A percentile compares a stretch with the other conserved stretches of the same genome.
These are phyloP conservation scores for Drechslerella dactyloides DNA, from an alignment of 2,329 filamentous ascomycete genomes.

Conservation along the genomic window DNA sequence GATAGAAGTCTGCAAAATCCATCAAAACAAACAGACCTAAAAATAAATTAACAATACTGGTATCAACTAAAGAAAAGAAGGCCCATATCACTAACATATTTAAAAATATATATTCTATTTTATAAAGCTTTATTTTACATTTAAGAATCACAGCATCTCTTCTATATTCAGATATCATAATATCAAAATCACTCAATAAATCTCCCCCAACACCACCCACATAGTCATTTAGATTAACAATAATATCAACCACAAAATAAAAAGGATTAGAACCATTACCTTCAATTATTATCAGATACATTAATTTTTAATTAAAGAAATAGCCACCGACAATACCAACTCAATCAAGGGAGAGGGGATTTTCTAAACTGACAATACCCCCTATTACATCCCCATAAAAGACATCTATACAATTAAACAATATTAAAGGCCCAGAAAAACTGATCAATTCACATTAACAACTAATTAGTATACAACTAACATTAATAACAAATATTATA, in stretches of 20 bases:
- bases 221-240: constrained; percentile 17
- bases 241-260: constrained; percentile 34
- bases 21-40: constrained; percentile 8
- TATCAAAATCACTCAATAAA: constrained; percentile 21
- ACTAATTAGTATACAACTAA: constrained; percentile 51
- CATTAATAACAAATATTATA: constrained; percentile 49
- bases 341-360: constrained; percentile 3
- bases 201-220: constrained; percentile 6
- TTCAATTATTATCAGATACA: not conserved
- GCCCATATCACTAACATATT: constrained; percentile 12
- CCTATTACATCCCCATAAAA: constrained; percentile 9
- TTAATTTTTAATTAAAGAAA: constrained; percentile 7
- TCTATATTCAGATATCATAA: constrained; percentile 25
- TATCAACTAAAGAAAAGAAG: constrained; percentile 9
- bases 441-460: constrained; percentile 49
- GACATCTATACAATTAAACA: constrained; percentile 10
- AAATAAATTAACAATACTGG: constrained; percentile 6
- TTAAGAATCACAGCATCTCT: constrained; percentile 48
- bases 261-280: constrained; percentile 27
- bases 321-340: not conserved
- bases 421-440: constrained; percentile 11
- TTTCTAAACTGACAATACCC: constrained; percentile 2
- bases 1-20: constrained; percentile 3
- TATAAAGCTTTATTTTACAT: constrained; percentile 53
- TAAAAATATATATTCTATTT: constrained; percentile 51